Conservation (phyloP, 2,329 filamentous ascomycete species). For the Hymenotorrendiella dingleyae region DNA sequence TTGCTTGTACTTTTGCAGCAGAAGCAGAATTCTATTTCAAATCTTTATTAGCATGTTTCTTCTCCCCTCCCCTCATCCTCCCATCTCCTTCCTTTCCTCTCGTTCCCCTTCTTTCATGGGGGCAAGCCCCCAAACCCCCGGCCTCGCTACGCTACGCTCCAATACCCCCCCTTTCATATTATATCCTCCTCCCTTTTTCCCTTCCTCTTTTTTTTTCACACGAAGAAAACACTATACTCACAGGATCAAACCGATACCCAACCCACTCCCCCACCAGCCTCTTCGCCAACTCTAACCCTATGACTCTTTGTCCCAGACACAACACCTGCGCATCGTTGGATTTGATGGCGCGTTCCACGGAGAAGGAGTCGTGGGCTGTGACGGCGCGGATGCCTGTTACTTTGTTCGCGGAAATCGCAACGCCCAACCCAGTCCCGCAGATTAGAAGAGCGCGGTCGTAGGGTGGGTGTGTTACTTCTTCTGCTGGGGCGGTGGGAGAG, state of each 20-base stretch:
- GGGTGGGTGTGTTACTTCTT: too few species aligned
- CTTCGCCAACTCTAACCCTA: conserved; percentile 74
- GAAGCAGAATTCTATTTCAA: conserved; percentile 13
- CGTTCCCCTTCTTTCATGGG: background rate
- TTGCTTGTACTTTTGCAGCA: conserved; percentile 23
- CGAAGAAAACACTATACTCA: conserved; percentile 36
- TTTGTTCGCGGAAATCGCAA: conserved; percentile 87
- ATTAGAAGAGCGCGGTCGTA: conserved; percentile 78
- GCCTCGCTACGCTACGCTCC: too few species aligned
- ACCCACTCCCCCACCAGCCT: conserved; percentile 77
- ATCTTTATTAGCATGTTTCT: background rate
- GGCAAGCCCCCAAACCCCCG: too few species aligned
- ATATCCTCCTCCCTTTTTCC: background rate
- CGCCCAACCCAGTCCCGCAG: conserved; percentile 81
- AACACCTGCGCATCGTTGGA: conserved; percentile 85
- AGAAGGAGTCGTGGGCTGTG: conserved; percentile 82
- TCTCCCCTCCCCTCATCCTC: background rate
- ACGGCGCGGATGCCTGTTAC: conserved; percentile 80
- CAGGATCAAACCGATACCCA: conserved; percentile 71
- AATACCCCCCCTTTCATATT: too few species aligned
- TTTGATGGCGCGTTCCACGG: conserved; percentile 71
- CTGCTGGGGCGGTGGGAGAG: conserved; percentile 35
- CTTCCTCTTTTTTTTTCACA: background rate
- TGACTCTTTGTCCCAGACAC: conserved; percentile 78
- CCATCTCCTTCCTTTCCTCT: background rate